Evolutionary conservation across 441 rosid species (phyloP).

Genomic region (Adansonia grandidieri): DNA sequence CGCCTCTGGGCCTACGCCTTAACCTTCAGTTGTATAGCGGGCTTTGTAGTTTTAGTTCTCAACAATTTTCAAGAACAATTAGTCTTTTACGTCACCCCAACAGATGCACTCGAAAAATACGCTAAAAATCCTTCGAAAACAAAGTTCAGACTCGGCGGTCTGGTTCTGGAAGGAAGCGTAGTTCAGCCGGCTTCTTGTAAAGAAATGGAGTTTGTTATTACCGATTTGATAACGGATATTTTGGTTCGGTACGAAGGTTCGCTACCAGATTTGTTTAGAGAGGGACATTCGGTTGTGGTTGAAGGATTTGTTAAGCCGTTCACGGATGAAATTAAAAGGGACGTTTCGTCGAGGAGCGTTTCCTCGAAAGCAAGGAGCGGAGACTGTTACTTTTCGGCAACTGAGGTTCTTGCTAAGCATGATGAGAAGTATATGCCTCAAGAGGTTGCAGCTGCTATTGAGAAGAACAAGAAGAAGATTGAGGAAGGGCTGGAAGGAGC

Average conservation of each 20-base stretch:
- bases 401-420: conserved; percentile 91
- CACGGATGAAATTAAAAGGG: conserved; percentile 61
- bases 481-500: conserved; percentile 30
- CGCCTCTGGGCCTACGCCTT: too few relatives aligned
- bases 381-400: conserved; percentile 72
- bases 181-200: conserved; percentile 66
- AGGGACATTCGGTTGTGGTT: conserved; percentile 88
- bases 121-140: conserved; percentile 60
- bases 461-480: conserved; percentile 79
- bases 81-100: conserved; percentile 84
- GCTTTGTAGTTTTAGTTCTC: conserved; percentile 83
- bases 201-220: conserved; percentile 83
- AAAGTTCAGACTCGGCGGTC: conserved; percentile 78
- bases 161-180: conserved; percentile 91
- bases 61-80: conserved; percentile 83
- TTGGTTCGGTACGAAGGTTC: conserved; percentile 77
- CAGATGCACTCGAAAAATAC: conserved; percentile 80
- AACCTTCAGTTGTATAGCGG: background rate
- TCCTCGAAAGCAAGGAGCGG: conserved; percentile 67
- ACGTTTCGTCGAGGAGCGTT: conserved; percentile 49
- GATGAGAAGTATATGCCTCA: conserved; percentile 96
- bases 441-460: conserved; percentile 90
- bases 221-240: conserved; percentile 82
- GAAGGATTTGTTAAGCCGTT: conserved; percentile 87
- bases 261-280: conserved; percentile 86